A percentile compares a stretch with the other conserved stretches of the same genome.
Conservation (phyloP, 805 yeast genomes). For the Candida takata region DNA sequence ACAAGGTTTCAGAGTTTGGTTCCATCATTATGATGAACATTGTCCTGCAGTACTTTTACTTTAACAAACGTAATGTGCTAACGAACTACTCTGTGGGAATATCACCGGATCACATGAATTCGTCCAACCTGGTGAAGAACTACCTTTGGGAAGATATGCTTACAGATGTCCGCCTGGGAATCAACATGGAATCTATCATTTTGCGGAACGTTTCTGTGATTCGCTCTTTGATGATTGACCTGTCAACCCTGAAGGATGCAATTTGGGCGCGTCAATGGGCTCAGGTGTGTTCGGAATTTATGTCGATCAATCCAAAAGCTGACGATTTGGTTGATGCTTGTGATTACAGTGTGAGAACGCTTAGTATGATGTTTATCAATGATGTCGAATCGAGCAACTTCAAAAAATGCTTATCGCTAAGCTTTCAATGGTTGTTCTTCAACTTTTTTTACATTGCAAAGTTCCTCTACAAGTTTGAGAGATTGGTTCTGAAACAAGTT, state of each 20-base stretch:
- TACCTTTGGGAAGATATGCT: constrained; percentile 28
- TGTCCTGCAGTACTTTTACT: constrained; percentile 30
- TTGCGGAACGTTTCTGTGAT: constrained; percentile 29
- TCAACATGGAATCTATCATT: constrained; percentile 37
- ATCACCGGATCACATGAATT: constrained; percentile 33
- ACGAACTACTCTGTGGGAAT: constrained; percentile 29
- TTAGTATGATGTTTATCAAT: constrained; percentile 20
- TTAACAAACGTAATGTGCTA: constrained; percentile 20
- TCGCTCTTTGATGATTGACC: constrained; percentile 28
- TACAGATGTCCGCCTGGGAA: constrained; percentile 18
- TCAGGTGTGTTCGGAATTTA: constrained; percentile 17
- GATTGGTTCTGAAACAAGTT: constrained; percentile 14
- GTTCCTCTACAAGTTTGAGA: constrained; percentile 20
- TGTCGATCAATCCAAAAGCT: constrained; percentile 13
- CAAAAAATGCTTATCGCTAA: constrained; percentile 16
- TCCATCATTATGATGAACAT: constrained; percentile 36
- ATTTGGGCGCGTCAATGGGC: constrained; percentile 34
- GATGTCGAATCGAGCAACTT: constrained; percentile 22
- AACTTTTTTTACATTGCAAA: constrained; percentile 22
- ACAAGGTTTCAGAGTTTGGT: constrained; percentile 33
- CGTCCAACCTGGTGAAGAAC: constrained; percentile 32
- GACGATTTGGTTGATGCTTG: constrained; percentile 24
- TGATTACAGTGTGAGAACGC: constrained; percentile 22
- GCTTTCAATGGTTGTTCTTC: constrained; percentile 20
- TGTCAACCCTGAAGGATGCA: constrained; percentile 29